These are phyloP conservation scores for Solanum chacoense DNA, from an alignment of 305 asterid species.

Conservation along the genomic window DNA sequence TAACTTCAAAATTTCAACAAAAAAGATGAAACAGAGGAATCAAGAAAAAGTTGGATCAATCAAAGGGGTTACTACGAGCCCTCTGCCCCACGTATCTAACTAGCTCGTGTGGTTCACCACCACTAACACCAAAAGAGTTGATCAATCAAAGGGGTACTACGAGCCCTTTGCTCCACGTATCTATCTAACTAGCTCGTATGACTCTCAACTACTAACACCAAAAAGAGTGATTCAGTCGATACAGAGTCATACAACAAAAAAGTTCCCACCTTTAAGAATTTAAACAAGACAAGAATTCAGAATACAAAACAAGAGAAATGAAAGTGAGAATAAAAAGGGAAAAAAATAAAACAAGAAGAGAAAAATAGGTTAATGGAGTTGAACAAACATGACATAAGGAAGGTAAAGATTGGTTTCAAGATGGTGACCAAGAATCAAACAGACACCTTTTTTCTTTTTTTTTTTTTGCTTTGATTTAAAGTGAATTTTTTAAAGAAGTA, in stretches of 20 bases:
- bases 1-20: not conserved
- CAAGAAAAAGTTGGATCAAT: not conserved
- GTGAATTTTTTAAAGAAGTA: constrained; percentile 26
- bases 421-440: constrained; percentile 85
- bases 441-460: not conserved
- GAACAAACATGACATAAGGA: constrained; percentile 20
- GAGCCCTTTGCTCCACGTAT: not conserved
- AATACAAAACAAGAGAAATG: not conserved
- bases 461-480: constrained; percentile 50
- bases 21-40: not conserved
- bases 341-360: constrained; percentile 2
- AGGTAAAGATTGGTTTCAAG: constrained; percentile 39
- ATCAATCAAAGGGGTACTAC: not conserved
- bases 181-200: not conserved
- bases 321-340: constrained; percentile 19
- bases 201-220: not conserved
- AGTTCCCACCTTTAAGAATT: not conserved
- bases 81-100: not conserved
- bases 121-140: not conserved
- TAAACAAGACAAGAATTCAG: not conserved
- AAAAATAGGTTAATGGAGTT: constrained; percentile 20
- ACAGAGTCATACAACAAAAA: not conserved
- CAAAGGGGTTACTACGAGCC: not conserved
- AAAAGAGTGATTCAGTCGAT: not conserved
- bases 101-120: not conserved